Percentiles rank a stretch among this genome's conserved stretches.
These are phyloP conservation scores for Fusarium haematococcum DNA, from an alignment of 2,329 filamentous ascomycete species.

Conservation along the genomic window DNA sequence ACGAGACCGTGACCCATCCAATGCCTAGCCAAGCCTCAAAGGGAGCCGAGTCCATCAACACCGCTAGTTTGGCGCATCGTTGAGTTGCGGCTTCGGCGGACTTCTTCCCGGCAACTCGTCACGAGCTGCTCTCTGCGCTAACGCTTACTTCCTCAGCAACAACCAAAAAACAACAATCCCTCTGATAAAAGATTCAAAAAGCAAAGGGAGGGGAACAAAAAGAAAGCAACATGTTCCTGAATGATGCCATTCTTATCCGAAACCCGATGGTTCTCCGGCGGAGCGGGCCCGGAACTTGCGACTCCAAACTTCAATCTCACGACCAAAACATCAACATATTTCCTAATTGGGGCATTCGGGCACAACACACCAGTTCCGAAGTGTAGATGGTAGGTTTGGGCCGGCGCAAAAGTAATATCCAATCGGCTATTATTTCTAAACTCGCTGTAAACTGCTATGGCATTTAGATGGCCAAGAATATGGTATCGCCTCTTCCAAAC, in stretches of 20 bases:
- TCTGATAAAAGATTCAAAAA: background rate
- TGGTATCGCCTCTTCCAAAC: constrained; percentile 29
- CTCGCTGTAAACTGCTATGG: background rate
- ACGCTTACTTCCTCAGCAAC: background rate
- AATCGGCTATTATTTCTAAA: background rate
- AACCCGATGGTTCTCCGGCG: background rate
- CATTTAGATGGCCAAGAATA: background rate
- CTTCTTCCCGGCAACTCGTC: constrained; percentile 20
- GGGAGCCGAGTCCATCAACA: background rate
- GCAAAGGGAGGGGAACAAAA: background rate
- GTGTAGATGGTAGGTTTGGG: background rate
- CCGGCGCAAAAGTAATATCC: background rate
- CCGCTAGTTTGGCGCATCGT: background rate
- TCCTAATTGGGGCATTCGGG: constrained; percentile 9
- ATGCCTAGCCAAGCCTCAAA: background rate
- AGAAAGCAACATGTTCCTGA: background rate
- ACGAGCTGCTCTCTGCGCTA: background rate
- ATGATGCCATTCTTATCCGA: background rate
- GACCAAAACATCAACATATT: constrained; percentile 11
- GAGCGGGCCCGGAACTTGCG: background rate
- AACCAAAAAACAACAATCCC: background rate
- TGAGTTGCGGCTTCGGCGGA: constrained; percentile 9
- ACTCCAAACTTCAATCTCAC: background rate
- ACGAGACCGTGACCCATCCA: background rate
- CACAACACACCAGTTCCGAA: background rate